phyloP scores from a whole-genome alignment of 2,329 filamentous ascomycete genomes.

The Eurotiales sp. region DNA sequence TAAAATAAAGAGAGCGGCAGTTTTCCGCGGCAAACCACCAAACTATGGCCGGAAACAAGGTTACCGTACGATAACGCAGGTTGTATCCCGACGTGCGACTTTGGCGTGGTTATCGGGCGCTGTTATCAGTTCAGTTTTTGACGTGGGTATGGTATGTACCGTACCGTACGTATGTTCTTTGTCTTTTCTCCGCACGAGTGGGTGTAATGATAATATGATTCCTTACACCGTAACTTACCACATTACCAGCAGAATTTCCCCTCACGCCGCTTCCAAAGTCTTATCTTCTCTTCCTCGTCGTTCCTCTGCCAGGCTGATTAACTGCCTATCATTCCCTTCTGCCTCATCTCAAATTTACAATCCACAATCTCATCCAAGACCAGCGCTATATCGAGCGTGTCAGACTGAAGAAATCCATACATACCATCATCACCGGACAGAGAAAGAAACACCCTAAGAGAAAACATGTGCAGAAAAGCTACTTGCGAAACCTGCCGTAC shows the following conservation, averaged over 20 bases:
- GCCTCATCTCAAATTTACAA: too few species aligned
- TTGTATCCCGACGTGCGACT: not conserved
- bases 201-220: not conserved
- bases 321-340: too few species aligned
- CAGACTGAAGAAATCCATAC: too few species aligned
- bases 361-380: too few species aligned
- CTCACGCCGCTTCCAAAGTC: not conserved
- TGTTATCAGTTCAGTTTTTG: not conserved
- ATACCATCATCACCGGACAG: not conserved
- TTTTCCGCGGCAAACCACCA: constrained; percentile 2
- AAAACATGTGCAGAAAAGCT: constrained; percentile 16
- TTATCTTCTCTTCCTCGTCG: too few species aligned
- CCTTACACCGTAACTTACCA: not conserved
- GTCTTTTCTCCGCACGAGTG: not conserved
- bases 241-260: not conserved
- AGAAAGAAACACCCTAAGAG: not conserved
- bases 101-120: not conserved
- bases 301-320: too few species aligned
- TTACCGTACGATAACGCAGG: too few species aligned
- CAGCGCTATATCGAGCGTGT: too few species aligned
- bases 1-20: too few species aligned
- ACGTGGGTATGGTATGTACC: not conserved
- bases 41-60: not conserved
- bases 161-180: not conserved
- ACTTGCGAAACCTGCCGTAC: constrained; percentile 19